phyloP scores from a whole-genome alignment of 2,329 filamentous ascomycete genomes.

The Aspergillus carbonarius region DNA sequence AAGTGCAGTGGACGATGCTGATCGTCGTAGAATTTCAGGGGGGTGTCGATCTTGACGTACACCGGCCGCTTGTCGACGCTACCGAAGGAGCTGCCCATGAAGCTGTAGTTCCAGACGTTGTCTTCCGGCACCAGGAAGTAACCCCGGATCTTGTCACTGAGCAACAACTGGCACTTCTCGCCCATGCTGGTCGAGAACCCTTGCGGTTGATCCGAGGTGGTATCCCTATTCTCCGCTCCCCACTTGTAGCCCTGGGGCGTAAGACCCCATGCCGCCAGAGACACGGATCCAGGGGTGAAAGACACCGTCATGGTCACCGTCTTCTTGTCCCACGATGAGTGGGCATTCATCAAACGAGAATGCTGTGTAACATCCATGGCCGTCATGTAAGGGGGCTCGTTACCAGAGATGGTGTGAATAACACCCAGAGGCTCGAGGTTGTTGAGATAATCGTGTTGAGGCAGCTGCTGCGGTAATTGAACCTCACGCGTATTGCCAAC shows the following conservation, averaged over 20 bases:
- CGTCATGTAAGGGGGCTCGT: constrained; percentile 95
- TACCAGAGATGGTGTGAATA: constrained; percentile 93
- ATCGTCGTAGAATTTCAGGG: constrained; percentile 85
- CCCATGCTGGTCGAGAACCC: constrained; percentile 92
- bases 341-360: constrained; percentile 80
- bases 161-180: constrained; percentile 88
- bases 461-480: constrained; percentile 83
- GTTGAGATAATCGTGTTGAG: constrained; percentile 86
- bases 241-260: constrained; percentile 93
- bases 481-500: constrained; percentile 91
- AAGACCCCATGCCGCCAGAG: constrained; percentile 87
- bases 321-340: constrained; percentile 80
- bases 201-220: constrained; percentile 85
- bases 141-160: constrained; percentile 89
- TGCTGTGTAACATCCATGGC: constrained; percentile 93
- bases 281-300: constrained; percentile 95
- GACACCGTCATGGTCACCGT: constrained; percentile 93
- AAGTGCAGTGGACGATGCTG: constrained; percentile 93
- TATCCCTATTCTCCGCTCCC: constrained; percentile 94
- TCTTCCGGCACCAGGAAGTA: constrained; percentile 95
- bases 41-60: constrained; percentile 91
- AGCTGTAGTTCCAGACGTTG: constrained; percentile 94
- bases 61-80: constrained; percentile 87
- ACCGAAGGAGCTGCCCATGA: constrained; percentile 88
- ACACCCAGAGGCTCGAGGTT: constrained; percentile 86